Conservation (phyloP, 352 stramenopile species). For the Globisporangium splendens region DNA sequence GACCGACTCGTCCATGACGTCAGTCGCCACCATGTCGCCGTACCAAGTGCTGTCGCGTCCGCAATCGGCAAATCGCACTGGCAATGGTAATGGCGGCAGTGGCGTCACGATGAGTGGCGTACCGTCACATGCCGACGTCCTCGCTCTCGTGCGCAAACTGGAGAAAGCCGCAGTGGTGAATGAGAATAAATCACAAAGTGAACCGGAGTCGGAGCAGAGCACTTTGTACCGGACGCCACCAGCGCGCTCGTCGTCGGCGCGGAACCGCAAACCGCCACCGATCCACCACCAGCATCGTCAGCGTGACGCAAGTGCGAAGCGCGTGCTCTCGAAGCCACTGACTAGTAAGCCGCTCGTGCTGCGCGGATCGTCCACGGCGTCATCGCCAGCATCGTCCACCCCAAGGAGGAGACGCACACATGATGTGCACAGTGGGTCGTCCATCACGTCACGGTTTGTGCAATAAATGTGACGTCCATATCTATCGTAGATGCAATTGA, state of each 20-base stretch:
- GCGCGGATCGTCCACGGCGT: not conserved
- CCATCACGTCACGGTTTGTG: too few relatives aligned
- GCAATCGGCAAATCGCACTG: constrained; percentile 5
- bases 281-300: constrained; percentile 3
- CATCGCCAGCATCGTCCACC: not conserved
- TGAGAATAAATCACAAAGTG: not conserved
- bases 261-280: constrained; percentile 2
- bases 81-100: not conserved
- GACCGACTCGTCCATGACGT: constrained; percentile 35
- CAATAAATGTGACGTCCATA: too few relatives aligned
- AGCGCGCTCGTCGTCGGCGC: constrained; percentile 1
- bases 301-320: not conserved
- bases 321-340: not conserved
- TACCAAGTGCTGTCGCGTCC: constrained; percentile 14
- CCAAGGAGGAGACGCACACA: not conserved
- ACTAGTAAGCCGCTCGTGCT: not conserved
- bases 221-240: constrained; percentile 9
- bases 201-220: constrained; percentile 11
- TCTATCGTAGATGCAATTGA: too few relatives aligned
- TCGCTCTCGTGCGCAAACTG: constrained; percentile 18
- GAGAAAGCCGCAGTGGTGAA: constrained; percentile 6
- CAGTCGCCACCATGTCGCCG: constrained; percentile 22
- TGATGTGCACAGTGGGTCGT: too few relatives aligned
- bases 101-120: not conserved
- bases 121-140: constrained; percentile 14